Evolutionary conservation across 768 basidiomycete species (phyloP).

Genomic region (Hirschioporus abietinus): DNA sequence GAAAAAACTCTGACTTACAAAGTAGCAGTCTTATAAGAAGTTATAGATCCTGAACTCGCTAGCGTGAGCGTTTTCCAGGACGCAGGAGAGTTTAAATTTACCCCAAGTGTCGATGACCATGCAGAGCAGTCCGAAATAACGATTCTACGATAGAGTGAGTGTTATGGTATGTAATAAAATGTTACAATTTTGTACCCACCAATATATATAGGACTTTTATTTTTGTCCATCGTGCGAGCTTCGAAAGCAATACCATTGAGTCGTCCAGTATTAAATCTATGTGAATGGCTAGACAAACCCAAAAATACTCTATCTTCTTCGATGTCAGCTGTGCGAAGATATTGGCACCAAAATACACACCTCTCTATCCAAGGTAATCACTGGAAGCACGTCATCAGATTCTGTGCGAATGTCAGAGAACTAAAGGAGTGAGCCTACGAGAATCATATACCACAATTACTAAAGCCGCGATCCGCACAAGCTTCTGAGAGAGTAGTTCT

Average conservation of each 20-base stretch:
- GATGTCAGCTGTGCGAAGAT: background rate
- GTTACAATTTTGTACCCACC: background rate
- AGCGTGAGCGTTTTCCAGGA: background rate
- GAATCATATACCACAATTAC: background rate
- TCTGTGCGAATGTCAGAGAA: background rate
- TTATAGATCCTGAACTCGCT: background rate
- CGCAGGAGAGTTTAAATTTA: background rate
- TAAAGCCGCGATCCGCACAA: background rate
- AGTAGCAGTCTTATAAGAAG: background rate
- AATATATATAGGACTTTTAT: background rate
- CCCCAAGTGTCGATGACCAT: background rate
- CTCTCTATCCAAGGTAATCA: background rate
- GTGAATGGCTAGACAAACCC: background rate
- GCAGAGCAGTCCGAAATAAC: background rate
- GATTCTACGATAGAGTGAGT: background rate
- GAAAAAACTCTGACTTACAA: background rate
- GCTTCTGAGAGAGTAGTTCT: background rate
- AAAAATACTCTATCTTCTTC: background rate
- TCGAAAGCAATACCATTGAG: background rate
- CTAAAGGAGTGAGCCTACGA: background rate
- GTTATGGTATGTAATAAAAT: background rate
- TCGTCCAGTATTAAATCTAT: background rate
- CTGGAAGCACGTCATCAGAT: background rate
- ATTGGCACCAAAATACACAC: background rate
- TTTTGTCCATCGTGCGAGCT: background rate